These are phyloP conservation scores for Arthroderma sp. DNA, from an alignment of 2,329 filamentous ascomycete genomes.

Conservation along the genomic window DNA sequence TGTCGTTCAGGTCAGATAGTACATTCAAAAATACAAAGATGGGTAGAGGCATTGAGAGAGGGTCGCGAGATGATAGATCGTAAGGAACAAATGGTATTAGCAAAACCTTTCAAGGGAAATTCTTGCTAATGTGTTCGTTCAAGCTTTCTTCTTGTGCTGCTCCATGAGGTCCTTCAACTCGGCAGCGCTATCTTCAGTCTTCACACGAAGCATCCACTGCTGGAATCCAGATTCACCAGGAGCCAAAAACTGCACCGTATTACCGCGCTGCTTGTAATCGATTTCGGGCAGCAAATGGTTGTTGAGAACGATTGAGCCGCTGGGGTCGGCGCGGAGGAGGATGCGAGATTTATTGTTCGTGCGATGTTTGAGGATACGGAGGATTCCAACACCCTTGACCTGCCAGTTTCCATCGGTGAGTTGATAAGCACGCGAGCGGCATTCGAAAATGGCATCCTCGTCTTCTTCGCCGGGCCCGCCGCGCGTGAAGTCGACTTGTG, in stretches of 20 bases:
- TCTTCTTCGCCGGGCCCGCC: conserved; percentile 58
- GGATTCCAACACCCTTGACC: conserved; percentile 56
- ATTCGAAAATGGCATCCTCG: conserved; percentile 58
- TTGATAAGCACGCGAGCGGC: conserved; percentile 58
- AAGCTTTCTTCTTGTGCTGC: conserved; percentile 37
- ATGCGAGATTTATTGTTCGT: conserved; percentile 54
- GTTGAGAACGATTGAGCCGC: conserved; percentile 63
- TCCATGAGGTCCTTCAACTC: conserved; percentile 35
- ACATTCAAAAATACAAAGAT: conserved; percentile 7
- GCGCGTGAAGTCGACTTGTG: conserved; percentile 58
- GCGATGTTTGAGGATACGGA: conserved; percentile 64
- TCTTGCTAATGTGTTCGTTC: background rate
- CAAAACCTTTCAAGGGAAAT: background rate
- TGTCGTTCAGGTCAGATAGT: conserved; percentile 2
- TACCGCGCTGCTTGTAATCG: conserved; percentile 47
- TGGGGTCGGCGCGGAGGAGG: conserved; percentile 61
- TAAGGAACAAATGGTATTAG: background rate
- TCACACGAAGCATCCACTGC: conserved; percentile 61
- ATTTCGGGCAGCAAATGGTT: conserved; percentile 50
- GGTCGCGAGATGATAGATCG: background rate
- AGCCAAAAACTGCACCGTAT: conserved; percentile 34
- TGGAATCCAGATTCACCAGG: conserved; percentile 51
- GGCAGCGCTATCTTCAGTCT: conserved; percentile 42
- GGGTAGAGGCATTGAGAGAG: background rate
- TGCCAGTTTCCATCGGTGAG: conserved; percentile 50